Base-by-base conservation (phyloP, 2,329 filamentous ascomycete species). In the Fusarium sp. region DNA sequence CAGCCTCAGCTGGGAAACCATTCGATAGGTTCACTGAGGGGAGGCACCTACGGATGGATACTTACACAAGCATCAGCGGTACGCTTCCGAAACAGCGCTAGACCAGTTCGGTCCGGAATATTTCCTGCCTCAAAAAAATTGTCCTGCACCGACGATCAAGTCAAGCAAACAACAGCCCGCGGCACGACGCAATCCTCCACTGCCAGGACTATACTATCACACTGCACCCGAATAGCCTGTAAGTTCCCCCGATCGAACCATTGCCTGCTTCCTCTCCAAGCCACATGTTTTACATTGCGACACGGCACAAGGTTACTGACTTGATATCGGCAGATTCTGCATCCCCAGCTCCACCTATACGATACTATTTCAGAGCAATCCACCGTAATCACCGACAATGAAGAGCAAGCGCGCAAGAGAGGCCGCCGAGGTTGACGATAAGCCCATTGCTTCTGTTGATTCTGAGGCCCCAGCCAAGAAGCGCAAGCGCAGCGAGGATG, bases 391-490 rank as follows among this genome's bases (percentile, higher is more conserved):
- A 25, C 44, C 52, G 57, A 63, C 39, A 45, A 78, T 76, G 78
- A 83, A 83, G 75, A 83, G 81, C 78, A 83, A 83, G 70, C 81
- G 82, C 58, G 81, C 81, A 42, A 79, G 78, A 63, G 81, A 83
- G 54, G 78, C 78, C 37, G 74, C 62, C 45, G 74, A 78, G 39
- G 72, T 73, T 29, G 79, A 79, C 16, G 77, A 78, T n/a, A 78
- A 76, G 57, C 73, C 73, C 19, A 60, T 66, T 38, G 64, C 75
- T 42, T 46, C 62, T 37, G 63, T 71, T 37, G 69, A 77, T 21
- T 68, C 68, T 45, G 78, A 77, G 25, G 72, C 63, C 29, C 72
- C 78, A 33, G 73, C 73, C 62, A 82, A 81, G 76, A 82, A 82
- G 79, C 80, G 80, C 76, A 82, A 82, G 79, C 78, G 78, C 57